Conservation (phyloP, 495 filamentous ascomycete genomes). For the Cudoniella acicularis region DNA sequence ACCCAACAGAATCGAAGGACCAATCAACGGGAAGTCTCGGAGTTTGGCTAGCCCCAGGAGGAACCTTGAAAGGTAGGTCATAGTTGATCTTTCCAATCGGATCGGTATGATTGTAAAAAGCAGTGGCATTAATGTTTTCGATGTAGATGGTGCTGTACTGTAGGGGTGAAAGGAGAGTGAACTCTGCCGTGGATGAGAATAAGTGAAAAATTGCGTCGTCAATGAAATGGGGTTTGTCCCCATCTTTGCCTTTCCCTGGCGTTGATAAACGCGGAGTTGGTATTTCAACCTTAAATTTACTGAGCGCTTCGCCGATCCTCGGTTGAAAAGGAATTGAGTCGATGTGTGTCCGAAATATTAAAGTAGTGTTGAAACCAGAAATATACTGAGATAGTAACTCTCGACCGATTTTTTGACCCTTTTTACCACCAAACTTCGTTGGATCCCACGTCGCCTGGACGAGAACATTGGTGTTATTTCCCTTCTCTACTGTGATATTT, state of each 20-base stretch:
- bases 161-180: conserved; percentile 78
- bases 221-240: conserved; percentile 63
- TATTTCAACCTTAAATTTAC: conserved; percentile 60
- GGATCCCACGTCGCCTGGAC: conserved; percentile 78
- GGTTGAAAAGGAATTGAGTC: conserved; percentile 72
- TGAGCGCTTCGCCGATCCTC: conserved; percentile 66
- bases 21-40: conserved; percentile 80
- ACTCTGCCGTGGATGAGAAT: conserved; percentile 79
- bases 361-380: conserved; percentile 78
- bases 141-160: conserved; percentile 66
- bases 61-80: conserved; percentile 68
- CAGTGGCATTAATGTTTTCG: conserved; percentile 75
- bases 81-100: conserved; percentile 74
- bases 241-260: conserved; percentile 44
- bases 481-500: conserved; percentile 57
- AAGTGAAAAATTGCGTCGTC: conserved; percentile 83
- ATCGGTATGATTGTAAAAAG: conserved; percentile 76
- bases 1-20: conserved; percentile 72
- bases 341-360: conserved; percentile 66
- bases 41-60: conserved; percentile 64
- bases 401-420: conserved; percentile 58
- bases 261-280: conserved; percentile 60
- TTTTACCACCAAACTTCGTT: conserved; percentile 49
- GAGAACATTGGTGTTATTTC: conserved; percentile 66
- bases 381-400: conserved; percentile 80